Evolutionary conservation across 2,329 filamentous ascomycete species (phyloP).

Genomic region (Monilinia fructicola): DNA sequence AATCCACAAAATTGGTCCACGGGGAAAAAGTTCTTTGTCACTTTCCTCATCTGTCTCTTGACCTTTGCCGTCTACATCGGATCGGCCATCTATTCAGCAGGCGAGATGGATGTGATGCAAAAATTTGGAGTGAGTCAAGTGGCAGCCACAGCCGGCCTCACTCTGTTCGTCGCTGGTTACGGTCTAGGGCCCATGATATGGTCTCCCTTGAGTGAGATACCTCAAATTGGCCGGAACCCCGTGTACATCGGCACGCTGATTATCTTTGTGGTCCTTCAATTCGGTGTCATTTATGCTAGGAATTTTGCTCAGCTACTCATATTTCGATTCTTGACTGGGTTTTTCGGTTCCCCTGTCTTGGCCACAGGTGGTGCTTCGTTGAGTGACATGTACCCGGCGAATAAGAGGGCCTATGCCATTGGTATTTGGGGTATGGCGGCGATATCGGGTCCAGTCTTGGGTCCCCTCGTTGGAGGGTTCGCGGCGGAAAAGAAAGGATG

Average conservation of each 20-base stretch:
- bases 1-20: slow-evolving; percentile 56
- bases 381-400: slow-evolving; percentile 50
- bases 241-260: slow-evolving; percentile 67
- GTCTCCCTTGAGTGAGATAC: slow-evolving; percentile 65
- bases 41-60: slow-evolving; percentile 52
- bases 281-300: slow-evolving; percentile 48
- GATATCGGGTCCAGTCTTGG: slow-evolving; percentile 52
- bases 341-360: slow-evolving; percentile 62
- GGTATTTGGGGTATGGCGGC: slow-evolving; percentile 56
- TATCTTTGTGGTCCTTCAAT: slow-evolving; percentile 59
- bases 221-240: slow-evolving; percentile 63
- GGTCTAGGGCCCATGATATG: slow-evolving; percentile 64
- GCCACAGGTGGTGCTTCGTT: slow-evolving; percentile 56
- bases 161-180: slow-evolving; percentile 62
- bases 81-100: slow-evolving; percentile 50
- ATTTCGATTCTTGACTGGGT: slow-evolving; percentile 61
- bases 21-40: slow-evolving; percentile 47
- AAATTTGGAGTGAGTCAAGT: slow-evolving; percentile 54
- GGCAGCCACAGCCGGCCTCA: slow-evolving; percentile 56
- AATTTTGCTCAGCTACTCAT: slow-evolving; percentile 56
- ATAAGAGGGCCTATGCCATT: slow-evolving; percentile 57
- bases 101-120: slow-evolving; percentile 49
- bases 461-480: slow-evolving; percentile 61
- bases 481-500: slow-evolving; percentile 55
- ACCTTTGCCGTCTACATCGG: slow-evolving; percentile 59